Percentiles rank a stretch among this genome's conserved stretches.
These are phyloP conservation scores for Podospora pseudopauciseta DNA, from an alignment of 495 filamentous ascomycete species.

Conservation along the genomic window DNA sequence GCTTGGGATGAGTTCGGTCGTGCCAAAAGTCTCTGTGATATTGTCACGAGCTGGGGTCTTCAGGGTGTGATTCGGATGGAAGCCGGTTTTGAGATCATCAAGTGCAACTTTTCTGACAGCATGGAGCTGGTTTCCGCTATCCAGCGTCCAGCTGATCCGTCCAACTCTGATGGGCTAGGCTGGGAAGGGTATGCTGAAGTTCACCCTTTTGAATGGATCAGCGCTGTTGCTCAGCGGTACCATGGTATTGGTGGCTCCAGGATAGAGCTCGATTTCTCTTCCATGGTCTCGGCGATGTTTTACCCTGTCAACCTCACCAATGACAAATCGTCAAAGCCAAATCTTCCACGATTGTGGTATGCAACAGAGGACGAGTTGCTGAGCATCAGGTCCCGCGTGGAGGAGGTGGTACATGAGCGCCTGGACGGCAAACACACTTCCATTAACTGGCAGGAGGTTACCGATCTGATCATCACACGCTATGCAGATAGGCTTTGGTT, in stretches of 20 bases:
- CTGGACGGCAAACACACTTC: slow-evolving; percentile 15
- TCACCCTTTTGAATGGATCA: slow-evolving; percentile 30
- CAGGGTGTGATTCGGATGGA: slow-evolving; percentile 66
- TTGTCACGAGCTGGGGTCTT: slow-evolving; percentile 50
- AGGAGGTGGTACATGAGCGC: slow-evolving; percentile 33
- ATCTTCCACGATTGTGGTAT: slow-evolving; percentile 48
- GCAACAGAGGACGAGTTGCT: slow-evolving; percentile 37
- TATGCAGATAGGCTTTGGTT: slow-evolving; percentile 53
- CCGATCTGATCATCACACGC: slow-evolving; percentile 58
- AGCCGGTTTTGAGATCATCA: slow-evolving; percentile 64
- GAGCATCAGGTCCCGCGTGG: slow-evolving; percentile 43
- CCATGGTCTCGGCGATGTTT: slow-evolving; percentile 57
- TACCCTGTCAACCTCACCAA: slow-evolving; percentile 55
- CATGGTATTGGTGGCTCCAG: slow-evolving; percentile 53
- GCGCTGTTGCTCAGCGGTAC: slow-evolving; percentile 55
- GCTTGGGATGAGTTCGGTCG: slow-evolving; percentile 39
- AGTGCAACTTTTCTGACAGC: slow-evolving; percentile 54
- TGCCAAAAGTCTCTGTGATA: slow-evolving; percentile 48
- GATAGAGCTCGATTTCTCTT: slow-evolving; percentile 56
- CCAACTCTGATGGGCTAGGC: not conserved
- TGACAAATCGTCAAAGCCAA: slow-evolving; percentile 31
- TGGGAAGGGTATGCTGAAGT: not conserved
- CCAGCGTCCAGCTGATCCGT: slow-evolving; percentile 12
- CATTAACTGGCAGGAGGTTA: slow-evolving; percentile 58
- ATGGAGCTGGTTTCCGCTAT: slow-evolving; percentile 23